phyloP scores from a whole-genome alignment of 2,329 filamentous ascomycete species.

The Nigrospora oryzae region DNA sequence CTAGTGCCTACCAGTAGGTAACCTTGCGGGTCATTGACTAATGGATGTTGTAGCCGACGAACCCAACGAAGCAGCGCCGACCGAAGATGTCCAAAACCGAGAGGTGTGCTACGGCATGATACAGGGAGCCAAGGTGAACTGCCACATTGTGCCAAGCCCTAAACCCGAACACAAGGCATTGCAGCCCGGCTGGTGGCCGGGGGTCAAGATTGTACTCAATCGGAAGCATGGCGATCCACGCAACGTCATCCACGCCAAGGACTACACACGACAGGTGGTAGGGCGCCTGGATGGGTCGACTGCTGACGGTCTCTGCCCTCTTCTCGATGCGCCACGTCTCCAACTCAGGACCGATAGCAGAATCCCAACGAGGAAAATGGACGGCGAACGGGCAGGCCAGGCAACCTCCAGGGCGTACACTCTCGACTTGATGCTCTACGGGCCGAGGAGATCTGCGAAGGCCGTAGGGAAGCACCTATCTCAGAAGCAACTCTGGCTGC shows the following conservation, averaged over 20 bases:
- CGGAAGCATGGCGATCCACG: conserved; percentile 46
- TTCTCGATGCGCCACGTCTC: conserved; percentile 59
- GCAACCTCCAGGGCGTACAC: conserved; percentile 51
- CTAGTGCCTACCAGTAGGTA: too few relatives aligned
- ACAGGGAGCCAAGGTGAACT: conserved; percentile 57
- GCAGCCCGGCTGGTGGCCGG: conserved; percentile 58
- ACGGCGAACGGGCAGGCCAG: conserved; percentile 57
- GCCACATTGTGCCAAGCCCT: conserved; percentile 58
- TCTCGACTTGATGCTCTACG: conserved; percentile 72
- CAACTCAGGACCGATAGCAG: conserved; percentile 65
- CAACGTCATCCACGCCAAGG: conserved; percentile 62
- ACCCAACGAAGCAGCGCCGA: conserved; percentile 50
- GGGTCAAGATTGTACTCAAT: conserved; percentile 64
- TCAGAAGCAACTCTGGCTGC: conserved; percentile 58
- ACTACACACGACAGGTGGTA: conserved; percentile 63
- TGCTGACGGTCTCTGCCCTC: conserved; percentile 57
- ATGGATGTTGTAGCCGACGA: conserved; percentile 21
- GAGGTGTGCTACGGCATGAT: conserved; percentile 78
- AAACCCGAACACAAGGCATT: conserved; percentile 55
- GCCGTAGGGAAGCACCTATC: conserved; percentile 61
- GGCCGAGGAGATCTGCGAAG: conserved; percentile 56
- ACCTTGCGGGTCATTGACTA: too few relatives aligned
- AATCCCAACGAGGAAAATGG: conserved; percentile 56
- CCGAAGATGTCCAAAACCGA: conserved; percentile 54
- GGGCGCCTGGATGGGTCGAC: conserved; percentile 65